Conservation (phyloP, 1,139 yeast species). For the Pichia cactophila region DNA sequence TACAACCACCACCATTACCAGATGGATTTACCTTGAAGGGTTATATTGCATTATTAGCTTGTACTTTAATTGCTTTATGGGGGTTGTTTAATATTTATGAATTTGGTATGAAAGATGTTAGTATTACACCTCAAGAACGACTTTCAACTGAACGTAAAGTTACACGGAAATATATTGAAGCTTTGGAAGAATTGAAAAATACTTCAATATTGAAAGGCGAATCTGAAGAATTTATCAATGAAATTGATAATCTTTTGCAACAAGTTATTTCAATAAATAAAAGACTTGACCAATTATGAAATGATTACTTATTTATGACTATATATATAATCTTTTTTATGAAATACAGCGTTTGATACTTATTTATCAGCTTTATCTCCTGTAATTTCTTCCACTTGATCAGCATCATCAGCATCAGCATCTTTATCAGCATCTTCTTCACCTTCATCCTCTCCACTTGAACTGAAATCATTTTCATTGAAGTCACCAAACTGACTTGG, state of each 20-base stretch:
- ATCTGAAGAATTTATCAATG: background rate
- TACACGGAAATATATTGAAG: constrained; percentile 10
- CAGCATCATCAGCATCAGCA: background rate
- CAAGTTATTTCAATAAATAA: constrained; percentile 2
- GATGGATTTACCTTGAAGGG: constrained; percentile 65
- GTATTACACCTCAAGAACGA: constrained; percentile 32
- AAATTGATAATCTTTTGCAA: constrained; percentile 1
- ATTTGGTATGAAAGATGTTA: constrained; percentile 58
- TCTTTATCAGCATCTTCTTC: constrained; percentile 12
- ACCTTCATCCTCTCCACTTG: constrained; percentile 27
- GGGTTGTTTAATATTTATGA: constrained; percentile 50
- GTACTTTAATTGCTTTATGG: constrained; percentile 48
- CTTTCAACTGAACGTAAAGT: constrained; percentile 20
- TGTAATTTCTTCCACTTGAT: background rate
- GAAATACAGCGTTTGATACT: background rate
- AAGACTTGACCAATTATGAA: constrained; percentile 2
- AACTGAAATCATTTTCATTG: constrained; percentile 19
- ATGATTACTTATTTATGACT: background rate
- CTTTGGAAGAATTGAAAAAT: constrained; percentile 4
- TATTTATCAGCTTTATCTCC: background rate
- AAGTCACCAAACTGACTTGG: constrained; percentile 14
- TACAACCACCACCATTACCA: constrained; percentile 52
- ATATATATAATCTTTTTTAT: too few relatives aligned
- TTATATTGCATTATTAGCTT: constrained; percentile 52
- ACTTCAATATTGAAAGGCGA: background rate